Evolutionary conservation across 345 rosid genomes (phyloP), one percentile per base, ranked within the genome.

Genomic region (Boechera stricta): DNA sequence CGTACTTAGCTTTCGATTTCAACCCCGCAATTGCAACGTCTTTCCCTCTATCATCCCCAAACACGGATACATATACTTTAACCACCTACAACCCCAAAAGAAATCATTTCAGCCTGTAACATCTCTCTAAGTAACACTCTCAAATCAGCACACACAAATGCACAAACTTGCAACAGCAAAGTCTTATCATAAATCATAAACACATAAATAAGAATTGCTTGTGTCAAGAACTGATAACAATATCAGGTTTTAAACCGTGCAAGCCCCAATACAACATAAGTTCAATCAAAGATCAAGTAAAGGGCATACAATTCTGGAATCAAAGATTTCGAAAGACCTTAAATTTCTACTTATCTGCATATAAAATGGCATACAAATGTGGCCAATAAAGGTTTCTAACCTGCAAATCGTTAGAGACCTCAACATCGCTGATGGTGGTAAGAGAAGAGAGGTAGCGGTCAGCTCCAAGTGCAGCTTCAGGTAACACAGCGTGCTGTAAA

Each of bases 21-120:
- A 94, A 82, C 45, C 97, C 97, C 12, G 95, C 92, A 72, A 92
- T 77, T 0, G 97, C 98, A 71, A 90, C 86, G 28, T 92, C 97
- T 84, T 84, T 92, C 64, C 98, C 98, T 82, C 97, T 87, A 63
- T 94, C 98, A 71, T 94, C 97, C 4, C 98, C 98, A 69, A 90
- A 94, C 64, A 92, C 98, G 8, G 98, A 94, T 16, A 94, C 91
- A 80, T 86, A 94, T 5, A 92, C 98, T 81, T 94, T 94, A 35
- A 92, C 98, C 73, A 94, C 95, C 98, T 92, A 69, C 72, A 69
- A 39, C 6, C 48, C 31, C 64, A 5, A 60, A 71, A 58, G 10
- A 36, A 47, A 72, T 39, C 47, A 29, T 38, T 69, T 48, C 26
- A 71, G 54, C 58, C 15, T 18, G 12, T 45, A 32, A 51, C 26